phyloP scores from a whole-genome alignment of 179 eudicot genomes.

The Spinacia oleracea region DNA sequence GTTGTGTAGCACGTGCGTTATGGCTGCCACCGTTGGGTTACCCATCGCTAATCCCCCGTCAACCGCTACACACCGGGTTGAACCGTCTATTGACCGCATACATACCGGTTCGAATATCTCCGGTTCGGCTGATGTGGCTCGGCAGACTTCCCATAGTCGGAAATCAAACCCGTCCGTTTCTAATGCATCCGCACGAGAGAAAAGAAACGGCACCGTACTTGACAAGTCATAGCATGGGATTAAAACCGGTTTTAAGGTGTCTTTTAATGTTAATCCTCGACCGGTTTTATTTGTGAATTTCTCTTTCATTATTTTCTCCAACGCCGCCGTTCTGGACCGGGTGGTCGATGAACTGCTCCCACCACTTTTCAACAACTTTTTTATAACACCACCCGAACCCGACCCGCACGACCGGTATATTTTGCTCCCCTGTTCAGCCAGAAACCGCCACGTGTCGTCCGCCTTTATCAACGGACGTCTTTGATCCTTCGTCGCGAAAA shows the following conservation, averaged over 20 bases:
- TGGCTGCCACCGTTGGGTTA: constrained; percentile 90
- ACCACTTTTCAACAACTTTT: constrained; percentile 36
- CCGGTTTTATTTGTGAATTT: constrained; percentile 43
- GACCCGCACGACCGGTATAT: constrained; percentile 38
- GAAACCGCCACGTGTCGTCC: constrained; percentile 81
- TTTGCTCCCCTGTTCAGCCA: constrained; percentile 62
- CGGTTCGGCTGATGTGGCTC: constrained; percentile 83
- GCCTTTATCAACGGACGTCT: constrained; percentile 65
- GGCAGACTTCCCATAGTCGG: constrained; percentile 74
- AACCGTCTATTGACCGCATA: constrained; percentile 62
- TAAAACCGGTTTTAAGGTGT: constrained; percentile 79
- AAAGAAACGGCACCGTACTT: constrained; percentile 72
- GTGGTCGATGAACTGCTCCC: constrained; percentile 25
- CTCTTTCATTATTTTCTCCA: constrained; percentile 69
- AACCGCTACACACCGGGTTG: constrained; percentile 67
- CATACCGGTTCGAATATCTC: constrained; percentile 59
- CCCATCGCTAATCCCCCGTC: constrained; percentile 79
- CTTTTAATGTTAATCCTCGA: constrained; percentile 55
- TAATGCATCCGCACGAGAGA: constrained; percentile 86
- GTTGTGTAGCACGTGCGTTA: constrained; percentile 91
- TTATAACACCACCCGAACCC: constrained; percentile 22
- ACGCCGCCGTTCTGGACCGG: constrained; percentile 27
- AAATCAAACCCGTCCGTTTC: constrained; percentile 78
- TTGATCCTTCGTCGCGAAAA: constrained; percentile 54
- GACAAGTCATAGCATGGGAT: constrained; percentile 86